Base-by-base conservation (phyloP, 441 rosid species). In the Pelargonium australe region DNA sequence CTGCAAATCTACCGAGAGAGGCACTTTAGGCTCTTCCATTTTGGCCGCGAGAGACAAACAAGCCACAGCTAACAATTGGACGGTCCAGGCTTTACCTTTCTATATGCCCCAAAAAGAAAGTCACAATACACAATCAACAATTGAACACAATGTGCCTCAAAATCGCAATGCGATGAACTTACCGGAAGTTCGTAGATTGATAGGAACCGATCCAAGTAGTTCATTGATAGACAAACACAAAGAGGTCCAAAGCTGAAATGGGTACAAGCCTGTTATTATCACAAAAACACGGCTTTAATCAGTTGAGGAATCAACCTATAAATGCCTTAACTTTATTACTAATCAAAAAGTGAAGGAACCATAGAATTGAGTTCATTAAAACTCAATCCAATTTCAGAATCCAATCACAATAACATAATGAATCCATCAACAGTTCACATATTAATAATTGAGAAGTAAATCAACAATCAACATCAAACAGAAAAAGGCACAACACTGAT, bases 1-100 rank as follows among this genome's bases (percentile, higher is more conserved):
- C 88, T 86, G 86, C 75, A 86, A 76, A 80, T 86, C 87, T 69
- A 81, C 73, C 63, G 73, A 43, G 12, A 72, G 80, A 69, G 90
- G 88, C 68, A 84, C 71, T 74, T 78, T 64, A 4, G 78, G 77
- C 81, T 86, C 90, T 68, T 81, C 90, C 81, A 86, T 69, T 80
- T 86, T 86, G 49, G 85, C 82, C 68, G 88, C 90, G 49, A 86
- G 75, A 49, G 90, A 84, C 67, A 86, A 73, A 71, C 88, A 86
- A 65, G 90, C 77, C 3, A 83, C 86, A 73, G 86, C 81, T 51
- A 86, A 72, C 68, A 84, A 75, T 72, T 84, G 88, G 53, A 80
- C 78, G 37, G 74, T 77, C 90, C 90, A 86, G 51, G 65, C 49
- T 68, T 83, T 84, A 73, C 78, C 87, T 73, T 67, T 80, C 88